A percentile compares a stretch with the other conserved stretches of the same genome.
phyloP scores from a whole-genome alignment of 345 rosid genomes.

The Angophora floribunda region DNA sequence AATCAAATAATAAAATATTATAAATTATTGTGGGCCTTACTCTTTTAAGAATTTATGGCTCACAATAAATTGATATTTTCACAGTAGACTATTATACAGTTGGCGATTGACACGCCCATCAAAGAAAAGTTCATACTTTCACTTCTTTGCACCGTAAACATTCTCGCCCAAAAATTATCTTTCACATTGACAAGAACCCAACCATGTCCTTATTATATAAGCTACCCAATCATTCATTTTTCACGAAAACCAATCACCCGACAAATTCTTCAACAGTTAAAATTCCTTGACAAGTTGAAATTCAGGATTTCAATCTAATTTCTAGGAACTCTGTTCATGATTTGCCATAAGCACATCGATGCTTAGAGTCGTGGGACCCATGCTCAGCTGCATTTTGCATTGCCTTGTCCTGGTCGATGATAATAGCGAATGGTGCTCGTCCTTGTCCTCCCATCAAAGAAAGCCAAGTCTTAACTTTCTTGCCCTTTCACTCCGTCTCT shows the following conservation, averaged over 20 bases:
- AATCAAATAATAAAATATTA: too few relatives aligned
- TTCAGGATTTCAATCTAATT: neutral
- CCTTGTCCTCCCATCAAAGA: neutral
- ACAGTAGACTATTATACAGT: too few relatives aligned
- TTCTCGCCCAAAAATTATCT: neutral
- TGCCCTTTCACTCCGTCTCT: too few relatives aligned
- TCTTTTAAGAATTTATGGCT: too few relatives aligned
- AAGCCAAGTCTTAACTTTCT: rapidly evolving
- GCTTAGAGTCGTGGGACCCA: neutral
- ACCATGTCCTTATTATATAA: too few relatives aligned
- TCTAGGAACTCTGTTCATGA: neutral
- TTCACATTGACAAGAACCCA: neutral
- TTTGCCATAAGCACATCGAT: neutral
- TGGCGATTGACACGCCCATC: neutral
- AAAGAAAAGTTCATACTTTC: neutral
- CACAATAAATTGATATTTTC: too few relatives aligned
- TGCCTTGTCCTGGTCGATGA: neutral
- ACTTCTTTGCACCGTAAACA: neutral
- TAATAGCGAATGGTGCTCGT: too few relatives aligned
- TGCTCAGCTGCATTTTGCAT: neutral
- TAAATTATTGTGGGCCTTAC: too few relatives aligned
- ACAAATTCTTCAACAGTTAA: neutral
- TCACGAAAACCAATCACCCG: neutral
- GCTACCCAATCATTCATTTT: neutral
- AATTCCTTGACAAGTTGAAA: neutral